A percentile compares a stretch with the other conserved stretches of the same genome.
These are phyloP conservation scores for Corinectria fuckeliana DNA, from an alignment of 2,329 filamentous ascomycete genomes.

Conservation along the genomic window DNA sequence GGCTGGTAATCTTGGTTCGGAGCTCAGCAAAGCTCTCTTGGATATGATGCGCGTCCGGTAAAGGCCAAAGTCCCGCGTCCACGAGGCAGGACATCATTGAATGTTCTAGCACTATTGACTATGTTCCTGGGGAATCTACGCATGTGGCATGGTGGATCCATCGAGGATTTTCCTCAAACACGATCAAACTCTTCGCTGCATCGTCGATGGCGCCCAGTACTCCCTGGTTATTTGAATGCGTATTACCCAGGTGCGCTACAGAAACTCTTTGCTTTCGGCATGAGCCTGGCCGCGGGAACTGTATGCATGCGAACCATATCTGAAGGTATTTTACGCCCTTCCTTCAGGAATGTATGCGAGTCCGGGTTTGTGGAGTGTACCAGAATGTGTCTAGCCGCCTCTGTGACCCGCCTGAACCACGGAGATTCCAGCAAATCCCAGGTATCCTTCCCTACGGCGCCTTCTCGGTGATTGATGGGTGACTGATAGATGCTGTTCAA, in stretches of 20 bases:
- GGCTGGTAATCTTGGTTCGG: constrained; percentile 27
- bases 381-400: constrained; percentile 16
- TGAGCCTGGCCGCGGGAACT: constrained; percentile 1
- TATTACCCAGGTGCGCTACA: constrained; percentile 28
- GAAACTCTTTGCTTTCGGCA: background rate
- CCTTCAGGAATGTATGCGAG: background rate
- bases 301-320: constrained; percentile 14
- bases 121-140: constrained; percentile 42
- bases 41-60: constrained; percentile 32
- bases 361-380: background rate
- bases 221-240: constrained; percentile 32
- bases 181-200: constrained; percentile 30
- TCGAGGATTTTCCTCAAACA: constrained; percentile 36
- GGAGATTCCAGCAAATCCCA: constrained; percentile 41
- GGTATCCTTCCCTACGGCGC: constrained; percentile 31
- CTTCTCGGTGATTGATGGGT: constrained; percentile 15
- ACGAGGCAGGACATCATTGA: constrained; percentile 42
- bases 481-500: constrained; percentile 24
- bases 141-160: constrained; percentile 40
- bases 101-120: constrained; percentile 44
- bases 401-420: constrained; percentile 22
- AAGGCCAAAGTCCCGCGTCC: constrained; percentile 40
- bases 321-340: background rate
- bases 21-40: constrained; percentile 33
- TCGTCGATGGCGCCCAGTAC: constrained; percentile 34